Conservation (phyloP, 2,329 filamentous ascomycete genomes). For the Curvularia spicifera region DNA sequence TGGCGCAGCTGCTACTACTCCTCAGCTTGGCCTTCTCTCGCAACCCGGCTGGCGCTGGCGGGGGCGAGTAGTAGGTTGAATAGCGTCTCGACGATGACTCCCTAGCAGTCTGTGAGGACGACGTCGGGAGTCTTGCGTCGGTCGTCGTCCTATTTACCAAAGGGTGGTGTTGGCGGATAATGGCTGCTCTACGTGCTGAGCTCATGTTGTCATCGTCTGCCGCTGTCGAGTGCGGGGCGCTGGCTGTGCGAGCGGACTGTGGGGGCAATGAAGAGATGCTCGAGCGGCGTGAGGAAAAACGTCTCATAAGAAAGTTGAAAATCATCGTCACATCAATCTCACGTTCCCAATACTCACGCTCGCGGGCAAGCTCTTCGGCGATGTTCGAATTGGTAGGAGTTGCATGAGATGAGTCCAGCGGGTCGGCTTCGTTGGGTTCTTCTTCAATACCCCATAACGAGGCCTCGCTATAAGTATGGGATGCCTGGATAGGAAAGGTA, state of each 20-base stretch:
- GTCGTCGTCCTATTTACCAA: conserved; percentile 67
- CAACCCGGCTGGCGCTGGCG: background rate
- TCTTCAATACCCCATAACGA: conserved; percentile 73
- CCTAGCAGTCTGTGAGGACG: conserved; percentile 24
- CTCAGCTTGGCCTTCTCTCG: conserved; percentile 22
- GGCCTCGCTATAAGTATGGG: conserved; percentile 55
- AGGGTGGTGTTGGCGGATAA: conserved; percentile 88
- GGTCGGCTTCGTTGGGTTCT: conserved; percentile 53
- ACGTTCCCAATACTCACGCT: conserved; percentile 87
- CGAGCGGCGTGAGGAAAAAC: conserved; percentile 47
- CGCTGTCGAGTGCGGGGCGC: conserved; percentile 33
- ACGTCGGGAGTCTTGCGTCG: conserved; percentile 36
- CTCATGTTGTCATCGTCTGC: conserved; percentile 34
- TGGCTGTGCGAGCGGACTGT: background rate
- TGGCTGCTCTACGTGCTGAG: conserved; percentile 72
- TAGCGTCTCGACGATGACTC: conserved; percentile 22
- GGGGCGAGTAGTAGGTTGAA: conserved; percentile 11
- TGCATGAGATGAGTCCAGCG: conserved; percentile 55
- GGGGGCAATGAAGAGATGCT: conserved; percentile 31
- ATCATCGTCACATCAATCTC: conserved; percentile 91
- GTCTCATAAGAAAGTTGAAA: conserved; percentile 68
- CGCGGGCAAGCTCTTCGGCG: conserved; percentile 50
- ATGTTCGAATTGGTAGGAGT: conserved; percentile 25
- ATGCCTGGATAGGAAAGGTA: conserved; percentile 49
- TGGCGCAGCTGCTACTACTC: conserved; percentile 75